These are phyloP conservation scores for Fulvia fulva DNA, from an alignment of 2,329 filamentous ascomycete species.

Conservation along the genomic window DNA sequence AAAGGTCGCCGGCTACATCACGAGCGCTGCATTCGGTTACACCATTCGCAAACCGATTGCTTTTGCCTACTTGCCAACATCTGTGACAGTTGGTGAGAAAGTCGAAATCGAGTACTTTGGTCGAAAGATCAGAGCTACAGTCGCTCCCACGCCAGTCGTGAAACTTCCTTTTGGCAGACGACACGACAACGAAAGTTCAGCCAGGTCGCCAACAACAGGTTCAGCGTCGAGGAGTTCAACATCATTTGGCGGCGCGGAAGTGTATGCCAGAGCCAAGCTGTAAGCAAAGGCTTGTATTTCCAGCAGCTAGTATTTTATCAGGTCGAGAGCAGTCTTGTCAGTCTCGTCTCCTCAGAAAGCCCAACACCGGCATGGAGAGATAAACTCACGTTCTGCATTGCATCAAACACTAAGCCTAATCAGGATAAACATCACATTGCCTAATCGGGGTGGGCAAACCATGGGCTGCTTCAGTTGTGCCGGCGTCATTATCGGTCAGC, in stretches of 20 bases:
- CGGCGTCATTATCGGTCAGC: not conserved
- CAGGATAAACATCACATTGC: not conserved
- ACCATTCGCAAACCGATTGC: conserved; percentile 57
- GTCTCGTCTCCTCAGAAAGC: too few relatives aligned
- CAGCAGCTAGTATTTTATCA: not conserved
- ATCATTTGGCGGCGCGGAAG: not conserved
- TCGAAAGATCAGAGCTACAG: conserved; percentile 50
- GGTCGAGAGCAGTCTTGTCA: too few relatives aligned
- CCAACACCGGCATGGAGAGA: not conserved
- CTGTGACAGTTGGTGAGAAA: conserved; percentile 44
- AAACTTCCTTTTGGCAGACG: not conserved
- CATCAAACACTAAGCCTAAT: not conserved
- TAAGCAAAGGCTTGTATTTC: not conserved
- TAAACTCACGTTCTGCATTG: not conserved
- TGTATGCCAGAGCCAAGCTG: not conserved
- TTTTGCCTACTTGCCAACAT: conserved; percentile 54
- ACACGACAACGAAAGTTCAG: not conserved
- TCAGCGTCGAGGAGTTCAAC: not conserved
- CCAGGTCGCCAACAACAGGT: not conserved
- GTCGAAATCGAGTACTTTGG: conserved; percentile 64
- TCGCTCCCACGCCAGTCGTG: conserved; percentile 26
- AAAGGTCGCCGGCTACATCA: conserved; percentile 54
- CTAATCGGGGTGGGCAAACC: not conserved
- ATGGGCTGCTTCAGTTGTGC: not conserved
- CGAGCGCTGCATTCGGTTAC: conserved; percentile 59